Evolutionary conservation across 2,329 filamentous ascomycete species (phyloP), one percentile per base, ranked within the genome.

Genomic region (Aspergillus intermedius): DNA sequence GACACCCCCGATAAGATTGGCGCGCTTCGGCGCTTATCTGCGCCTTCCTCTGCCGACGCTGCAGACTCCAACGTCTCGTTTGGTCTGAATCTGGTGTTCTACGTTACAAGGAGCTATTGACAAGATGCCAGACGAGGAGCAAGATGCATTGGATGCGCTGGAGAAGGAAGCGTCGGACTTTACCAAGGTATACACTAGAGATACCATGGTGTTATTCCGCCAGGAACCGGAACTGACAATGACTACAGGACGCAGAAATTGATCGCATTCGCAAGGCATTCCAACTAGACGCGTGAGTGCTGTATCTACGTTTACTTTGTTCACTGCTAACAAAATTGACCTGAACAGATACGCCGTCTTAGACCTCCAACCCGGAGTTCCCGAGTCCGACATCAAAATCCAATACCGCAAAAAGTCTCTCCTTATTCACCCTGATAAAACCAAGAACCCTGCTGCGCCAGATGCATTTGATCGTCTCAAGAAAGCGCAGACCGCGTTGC

Each of bases 361-460:
- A 42, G 93, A 94, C 69, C 86, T 98, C 42, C 90, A 95, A 68
- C 93, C 93, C 3, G 93, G 93, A 65, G 89, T 97, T 17, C 83
- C 93, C 48, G 91, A 97, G 60, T 91, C 88, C 51, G 93, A 97
- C 73, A 97, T 98, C 77, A 97, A 96, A 73, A 77, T 85, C 59
- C 81, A 82, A 58, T 98, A 97, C 74, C 91, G 93, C 76, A 91
- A 89, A 62, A 97, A 96, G 72, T 98, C 93, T n/a, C 84, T 98
- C 49, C 83, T 98, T 44, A 97, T 98, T 75, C 93, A 98, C 75
- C 93, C 93, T 5, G 93, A 98, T 76, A 98, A 98, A 71, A 96
- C 93, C 49, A 84, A 84, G 63, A 97, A 98, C 65, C 86, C 89
- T 0, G 81, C 78, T 44, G 93, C 93, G 0, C 91, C 93, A 3